Conservation (phyloP, 495 filamentous ascomycete species). For the Penicillium pancosmium region DNA sequence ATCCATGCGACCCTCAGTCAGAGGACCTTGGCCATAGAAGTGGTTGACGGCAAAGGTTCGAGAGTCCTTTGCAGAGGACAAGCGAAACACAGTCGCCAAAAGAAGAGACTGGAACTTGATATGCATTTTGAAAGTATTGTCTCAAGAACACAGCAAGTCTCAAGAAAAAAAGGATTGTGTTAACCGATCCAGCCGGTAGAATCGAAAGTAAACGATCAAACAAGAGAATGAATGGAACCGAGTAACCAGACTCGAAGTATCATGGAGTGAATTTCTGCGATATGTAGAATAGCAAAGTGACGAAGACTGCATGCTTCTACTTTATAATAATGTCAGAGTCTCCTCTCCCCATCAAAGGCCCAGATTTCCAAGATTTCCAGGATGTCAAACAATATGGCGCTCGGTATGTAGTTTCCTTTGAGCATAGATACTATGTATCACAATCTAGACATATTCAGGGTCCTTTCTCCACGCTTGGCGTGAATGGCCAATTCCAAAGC, state of each 20-base stretch:
- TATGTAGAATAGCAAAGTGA: neutral
- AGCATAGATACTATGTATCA: neutral
- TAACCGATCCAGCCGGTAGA: neutral
- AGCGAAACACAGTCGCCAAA: neutral
- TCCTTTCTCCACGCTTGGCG: neutral
- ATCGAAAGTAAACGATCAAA: neutral
- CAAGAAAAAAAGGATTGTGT: neutral
- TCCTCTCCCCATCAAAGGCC: neutral
- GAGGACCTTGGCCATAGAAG: constrained; percentile 21
- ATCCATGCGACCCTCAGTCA: constrained; percentile 19
- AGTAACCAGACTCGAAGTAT: constrained; percentile 1
- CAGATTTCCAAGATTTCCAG: neutral
- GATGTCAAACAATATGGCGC: constrained; percentile 4
- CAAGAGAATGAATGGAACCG: neutral
- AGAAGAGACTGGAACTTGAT: neutral
- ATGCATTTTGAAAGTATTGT: neutral
- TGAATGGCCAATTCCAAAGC: neutral
- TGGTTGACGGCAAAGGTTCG: constrained; percentile 24
- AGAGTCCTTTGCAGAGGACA: constrained; percentile 8
- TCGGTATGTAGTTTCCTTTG: constrained; percentile 8
- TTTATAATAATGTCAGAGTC: neutral
- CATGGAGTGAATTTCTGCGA: neutral
- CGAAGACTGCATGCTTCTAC: neutral
- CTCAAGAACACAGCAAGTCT: neutral
- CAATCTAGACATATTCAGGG: constrained; percentile 1